These are phyloP conservation scores for Crithidia expoeki DNA, from an alignment of 208 protist genomes.

Conservation along the genomic window DNA sequence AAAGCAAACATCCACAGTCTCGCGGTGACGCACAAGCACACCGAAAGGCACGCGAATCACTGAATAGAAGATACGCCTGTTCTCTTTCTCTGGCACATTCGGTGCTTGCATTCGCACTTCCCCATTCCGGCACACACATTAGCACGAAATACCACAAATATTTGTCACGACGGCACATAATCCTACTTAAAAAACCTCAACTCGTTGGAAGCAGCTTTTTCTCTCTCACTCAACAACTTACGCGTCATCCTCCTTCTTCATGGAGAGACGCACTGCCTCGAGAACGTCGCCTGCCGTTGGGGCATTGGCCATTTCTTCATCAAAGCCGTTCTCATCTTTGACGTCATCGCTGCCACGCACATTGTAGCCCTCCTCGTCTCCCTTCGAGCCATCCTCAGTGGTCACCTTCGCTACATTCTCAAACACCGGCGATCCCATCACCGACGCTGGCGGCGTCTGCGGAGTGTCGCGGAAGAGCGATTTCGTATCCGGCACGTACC, in stretches of 20 bases:
- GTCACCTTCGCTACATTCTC: slow-evolving; percentile 22
- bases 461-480: slow-evolving; percentile 54
- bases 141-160: no score
- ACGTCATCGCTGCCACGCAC: slow-evolving; percentile 13
- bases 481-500: slow-evolving; percentile 85
- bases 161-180: no score
- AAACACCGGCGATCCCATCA: slow-evolving; percentile 66
- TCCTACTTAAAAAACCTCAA: no score
- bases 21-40: no score
- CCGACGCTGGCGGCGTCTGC: slow-evolving; percentile 40
- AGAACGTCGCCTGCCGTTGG: slow-evolving; percentile 33
- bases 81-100: no score
- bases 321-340: slow-evolving; percentile 16
- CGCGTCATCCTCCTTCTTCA: slow-evolving; percentile 34
- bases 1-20: no score
- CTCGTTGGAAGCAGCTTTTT: background rate
- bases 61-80: no score
- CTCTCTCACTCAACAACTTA: background rate
- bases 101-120: no score
- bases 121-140: no score
- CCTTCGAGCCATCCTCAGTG: slow-evolving; percentile 16
- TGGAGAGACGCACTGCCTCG: slow-evolving; percentile 36
- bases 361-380: slow-evolving; percentile 18
- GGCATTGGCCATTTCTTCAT: slow-evolving; percentile 22
- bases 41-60: no score